A percentile compares a stretch with the other conserved stretches of the same genome.
Conservation (phyloP, 202 grass and related monocot genomes). For the Panicum virgatum region DNA sequence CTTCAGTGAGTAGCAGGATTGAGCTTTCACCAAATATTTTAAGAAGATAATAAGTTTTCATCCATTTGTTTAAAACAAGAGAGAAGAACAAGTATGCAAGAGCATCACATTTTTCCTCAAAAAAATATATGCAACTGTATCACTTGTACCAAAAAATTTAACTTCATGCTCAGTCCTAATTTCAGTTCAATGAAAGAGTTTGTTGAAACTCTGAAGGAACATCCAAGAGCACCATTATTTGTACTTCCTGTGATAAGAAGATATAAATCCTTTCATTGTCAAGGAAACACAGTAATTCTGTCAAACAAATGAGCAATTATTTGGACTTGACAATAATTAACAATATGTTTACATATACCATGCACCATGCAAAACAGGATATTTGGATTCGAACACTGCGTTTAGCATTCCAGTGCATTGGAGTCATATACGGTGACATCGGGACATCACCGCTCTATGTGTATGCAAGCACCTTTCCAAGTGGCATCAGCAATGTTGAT, state of each 20-base stretch:
- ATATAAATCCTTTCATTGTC: too few relatives aligned
- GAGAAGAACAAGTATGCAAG: background rate
- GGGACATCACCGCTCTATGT: slow-evolving; percentile 66
- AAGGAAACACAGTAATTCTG: background rate
- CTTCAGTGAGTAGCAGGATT: background rate
- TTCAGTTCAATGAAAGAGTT: too few relatives aligned
- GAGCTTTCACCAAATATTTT: background rate
- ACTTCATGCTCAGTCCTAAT: too few relatives aligned
- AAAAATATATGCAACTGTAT: too few relatives aligned
- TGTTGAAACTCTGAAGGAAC: too few relatives aligned
- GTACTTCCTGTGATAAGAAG: too few relatives aligned
- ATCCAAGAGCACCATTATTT: too few relatives aligned
- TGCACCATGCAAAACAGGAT: slow-evolving; percentile 28
- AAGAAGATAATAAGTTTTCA: background rate
- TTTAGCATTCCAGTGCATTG: slow-evolving; percentile 62
- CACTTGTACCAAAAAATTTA: too few relatives aligned
- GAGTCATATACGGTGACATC: slow-evolving; percentile 61
- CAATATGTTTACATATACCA: background rate
- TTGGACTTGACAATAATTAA: background rate
- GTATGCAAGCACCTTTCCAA: slow-evolving; percentile 46
- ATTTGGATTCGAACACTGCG: slow-evolving; percentile 42
- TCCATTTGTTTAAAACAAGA: background rate
- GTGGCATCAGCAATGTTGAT: slow-evolving; percentile 44
- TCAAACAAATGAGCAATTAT: background rate
- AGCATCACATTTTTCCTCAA: too few relatives aligned